These are phyloP conservation scores for Drechslerella dactyloides DNA, from an alignment of 2,329 filamentous ascomycete genomes.

Conservation along the genomic window DNA sequence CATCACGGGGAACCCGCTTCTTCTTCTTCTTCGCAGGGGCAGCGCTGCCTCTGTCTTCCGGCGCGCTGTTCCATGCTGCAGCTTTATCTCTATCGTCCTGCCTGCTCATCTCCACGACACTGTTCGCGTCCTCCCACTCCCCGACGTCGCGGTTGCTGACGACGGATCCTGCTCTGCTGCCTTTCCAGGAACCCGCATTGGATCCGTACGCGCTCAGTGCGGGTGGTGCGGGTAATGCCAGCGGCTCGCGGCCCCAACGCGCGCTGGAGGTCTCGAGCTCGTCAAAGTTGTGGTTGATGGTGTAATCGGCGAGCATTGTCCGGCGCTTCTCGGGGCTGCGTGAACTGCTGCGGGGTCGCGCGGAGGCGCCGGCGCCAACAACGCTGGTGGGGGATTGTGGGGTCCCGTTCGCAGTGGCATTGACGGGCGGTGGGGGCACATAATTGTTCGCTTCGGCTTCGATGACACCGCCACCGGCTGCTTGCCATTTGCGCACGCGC, in stretches of 20 bases:
- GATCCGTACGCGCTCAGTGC: conserved; percentile 47
- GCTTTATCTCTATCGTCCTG: conserved; percentile 40
- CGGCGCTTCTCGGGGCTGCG: conserved; percentile 44
- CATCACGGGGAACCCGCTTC: conserved; percentile 51
- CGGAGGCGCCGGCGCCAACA: too few relatives aligned
- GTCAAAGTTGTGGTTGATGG: conserved; percentile 40
- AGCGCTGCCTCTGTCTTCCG: conserved; percentile 50
- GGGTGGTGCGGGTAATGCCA: conserved; percentile 47
- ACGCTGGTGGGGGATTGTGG: not conserved
- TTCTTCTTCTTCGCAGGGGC: conserved; percentile 52
- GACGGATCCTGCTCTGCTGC: conserved; percentile 36
- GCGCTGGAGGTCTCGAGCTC: conserved; percentile 42
- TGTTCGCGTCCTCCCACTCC: conserved; percentile 49
- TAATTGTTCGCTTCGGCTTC: conserved; percentile 48
- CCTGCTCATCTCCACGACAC: conserved; percentile 36
- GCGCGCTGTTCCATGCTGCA: conserved; percentile 53
- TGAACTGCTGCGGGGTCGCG: conserved; percentile 11
- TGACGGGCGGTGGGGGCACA: conserved; percentile 25
- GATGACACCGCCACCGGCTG: conserved; percentile 54
- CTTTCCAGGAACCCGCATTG: conserved; percentile 40
- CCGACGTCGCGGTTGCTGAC: conserved; percentile 47
- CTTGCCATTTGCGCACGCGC: conserved; percentile 55
- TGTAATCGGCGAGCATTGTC: conserved; percentile 42
- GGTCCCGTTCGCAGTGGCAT: not conserved
- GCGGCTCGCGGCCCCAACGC: conserved; percentile 40